Base-by-base conservation (phyloP, 202 grass and related monocot species). In the Dendrocalamus latiflorus region DNA sequence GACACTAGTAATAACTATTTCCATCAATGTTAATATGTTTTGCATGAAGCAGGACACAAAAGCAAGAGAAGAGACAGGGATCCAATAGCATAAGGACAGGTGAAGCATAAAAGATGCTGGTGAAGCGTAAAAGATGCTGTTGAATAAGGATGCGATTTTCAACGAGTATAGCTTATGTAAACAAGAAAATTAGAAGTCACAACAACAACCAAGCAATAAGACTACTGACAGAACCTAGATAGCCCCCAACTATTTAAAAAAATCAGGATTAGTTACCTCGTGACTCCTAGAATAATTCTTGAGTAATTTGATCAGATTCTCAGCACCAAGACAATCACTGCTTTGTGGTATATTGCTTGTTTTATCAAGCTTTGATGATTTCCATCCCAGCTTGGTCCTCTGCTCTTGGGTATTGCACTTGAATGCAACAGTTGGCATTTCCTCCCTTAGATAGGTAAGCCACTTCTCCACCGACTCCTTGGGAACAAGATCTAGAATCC, bases 231-330 rank as follows among this genome's bases (percentile, higher is more conserved):
- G 18, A 86, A 86, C 16, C 12, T 77, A 79, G 28, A 44, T 0
- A n/a, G 22, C 24, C 11, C 58, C 20, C 45, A 11, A 28, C 21
- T 25, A 59, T 76, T 2, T 47, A 11, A 84, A 51, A 62, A 34
- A 61, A 24, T 17, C 2, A 3, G 25, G 60, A 66, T 56, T 22
- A 45, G 25, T 45, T 86, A 96, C 96, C 93, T 99, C 93, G 39
- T 99, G 89, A 79, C 93, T 99, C 89, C 96, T 95, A 14, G 96
- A 89, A 88, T 99, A 99, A 80, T 99, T 99, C 50, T 99, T 99
- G 57, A 99, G 87, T 38, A 99, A 84, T 82, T 93, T 95, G 50
- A 99, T 89, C 51, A 99, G 89, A 75, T 92, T 99, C 38, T 99
- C 96, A 73, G 96, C 96, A 72, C 93, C 93, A 41, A 99, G 93